Base-by-base conservation (phyloP, 805 yeast genomes). In the Hanseniaspora jakobsenii region DNA sequence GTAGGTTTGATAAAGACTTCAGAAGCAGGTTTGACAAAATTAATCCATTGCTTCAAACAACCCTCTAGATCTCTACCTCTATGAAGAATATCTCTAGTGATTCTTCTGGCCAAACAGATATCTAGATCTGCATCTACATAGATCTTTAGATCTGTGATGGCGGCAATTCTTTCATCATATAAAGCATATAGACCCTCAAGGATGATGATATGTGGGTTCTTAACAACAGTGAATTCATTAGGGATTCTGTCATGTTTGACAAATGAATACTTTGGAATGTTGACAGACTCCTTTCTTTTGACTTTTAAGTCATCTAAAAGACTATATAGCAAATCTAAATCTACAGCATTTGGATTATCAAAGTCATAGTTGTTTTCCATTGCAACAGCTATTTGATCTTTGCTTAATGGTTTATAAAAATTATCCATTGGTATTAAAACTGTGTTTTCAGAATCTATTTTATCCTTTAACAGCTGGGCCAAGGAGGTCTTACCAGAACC, bases 401-500 rank as follows among this genome's bases (percentile, higher is more conserved):
- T 63, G 1, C 67, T 69, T 52, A 91, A 66, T 0, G 91, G 91
- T 38, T 71, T 75, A 64, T 91, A 91, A 58, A 89, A 91, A 61
- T 89, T 89, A 58, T 91, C 98, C 64, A 86, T 69, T 1, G 95
- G 81, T 17, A 89, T 57, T 47, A 91, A 66, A 10, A 91, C 89
- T 0, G 96, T 84, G 95, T 97, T 87, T 1, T 97, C 97, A 45
- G 84, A 84, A 62, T 84, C 78, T 48, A 76, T 66, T 49, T 78
- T 77, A 45, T 79, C 73, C 42, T 87, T 82, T 53, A 91, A 79
- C 50, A 74, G 72, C 30, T 85, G 77, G 0, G 96, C 91, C 16
- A 91, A 84, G 28, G 94, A 80, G 0, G 97, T 89, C 58, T 89
- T 89, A 1, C 98, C 98, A 0, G 95, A 83, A 2, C 97, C 93